Percentiles rank a stretch among this genome's conserved stretches.
phyloP scores from a whole-genome alignment of 306 rosid species.

The Arachis stenosperma region DNA sequence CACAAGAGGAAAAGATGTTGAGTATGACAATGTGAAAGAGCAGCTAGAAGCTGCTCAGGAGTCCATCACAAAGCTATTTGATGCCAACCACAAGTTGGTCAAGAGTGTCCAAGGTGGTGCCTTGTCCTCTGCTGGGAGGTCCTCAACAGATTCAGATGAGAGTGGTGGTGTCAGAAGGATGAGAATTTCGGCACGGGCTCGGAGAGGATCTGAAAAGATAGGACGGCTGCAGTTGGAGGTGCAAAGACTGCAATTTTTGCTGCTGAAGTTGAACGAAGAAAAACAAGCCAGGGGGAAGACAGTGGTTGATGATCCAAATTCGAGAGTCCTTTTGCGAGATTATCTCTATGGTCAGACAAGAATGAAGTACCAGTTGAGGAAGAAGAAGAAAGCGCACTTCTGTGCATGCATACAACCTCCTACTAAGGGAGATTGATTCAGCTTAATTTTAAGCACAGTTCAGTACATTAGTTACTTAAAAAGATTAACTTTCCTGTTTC shows the following conservation, averaged over 20 bases:
- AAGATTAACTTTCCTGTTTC: constrained; percentile 47
- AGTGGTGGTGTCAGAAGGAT: constrained; percentile 67
- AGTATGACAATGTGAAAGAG: constrained; percentile 60
- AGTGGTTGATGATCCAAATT: constrained; percentile 54
- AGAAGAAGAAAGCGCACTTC: constrained; percentile 72
- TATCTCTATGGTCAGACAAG: constrained; percentile 73
- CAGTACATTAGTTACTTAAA: constrained; percentile 30
- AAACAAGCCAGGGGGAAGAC: constrained; percentile 59
- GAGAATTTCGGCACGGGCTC: constrained; percentile 76
- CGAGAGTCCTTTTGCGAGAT: constrained; percentile 81
- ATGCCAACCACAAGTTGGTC: constrained; percentile 65
- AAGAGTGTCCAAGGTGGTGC: constrained; percentile 68
- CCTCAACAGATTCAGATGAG: constrained; percentile 53
- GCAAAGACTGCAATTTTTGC: constrained; percentile 84
- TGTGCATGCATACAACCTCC: constrained; percentile 86
- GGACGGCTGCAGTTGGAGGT: constrained; percentile 89
- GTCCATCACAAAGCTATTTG: constrained; percentile 69
- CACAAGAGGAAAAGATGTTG: constrained; percentile 53
- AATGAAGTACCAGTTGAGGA: constrained; percentile 50
- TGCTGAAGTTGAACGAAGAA: constrained; percentile 74
- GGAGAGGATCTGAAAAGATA: constrained; percentile 85
- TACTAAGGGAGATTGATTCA: constrained; percentile 62
- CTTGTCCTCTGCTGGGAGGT: constrained; percentile 51
- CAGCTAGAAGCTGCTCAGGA: constrained; percentile 86
- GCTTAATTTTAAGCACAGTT: constrained; percentile 43